These are phyloP conservation scores for Pseudotsuga menziesii DNA, from an alignment of 75 land plant species.

Conservation along the genomic window DNA sequence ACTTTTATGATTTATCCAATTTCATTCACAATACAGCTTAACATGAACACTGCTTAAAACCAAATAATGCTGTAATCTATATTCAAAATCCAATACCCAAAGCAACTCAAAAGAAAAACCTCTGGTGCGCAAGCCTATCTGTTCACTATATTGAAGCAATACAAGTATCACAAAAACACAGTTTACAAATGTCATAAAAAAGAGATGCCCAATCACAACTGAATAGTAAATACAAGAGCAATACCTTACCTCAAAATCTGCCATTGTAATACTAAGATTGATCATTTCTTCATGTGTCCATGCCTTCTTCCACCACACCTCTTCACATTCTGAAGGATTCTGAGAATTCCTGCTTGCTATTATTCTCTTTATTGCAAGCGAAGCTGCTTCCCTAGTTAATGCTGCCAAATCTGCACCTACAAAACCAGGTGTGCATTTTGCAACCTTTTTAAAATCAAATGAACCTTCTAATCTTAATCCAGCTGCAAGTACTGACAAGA, in stretches of 20 bases:
- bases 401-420: conserved; percentile 93
- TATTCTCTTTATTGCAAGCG: conserved; percentile 79
- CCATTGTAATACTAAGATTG: conserved; percentile 77
- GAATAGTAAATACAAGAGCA: no score
- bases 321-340: conserved; percentile 9
- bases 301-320: conserved; percentile 61
- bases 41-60: no score
- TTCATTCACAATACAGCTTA: no score
- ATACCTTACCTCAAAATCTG: conserved; percentile 83
- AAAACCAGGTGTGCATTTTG: conserved; percentile 88
- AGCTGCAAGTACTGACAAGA: conserved; percentile 62
- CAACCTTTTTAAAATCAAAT: conserved; percentile 75
- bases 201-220: no score
- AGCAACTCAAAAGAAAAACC: no score
- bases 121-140: no score
- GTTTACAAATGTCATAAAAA: no score
- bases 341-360: conserved; percentile 37
- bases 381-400: conserved; percentile 73
- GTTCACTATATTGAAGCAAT: no score
- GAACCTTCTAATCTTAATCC: conserved; percentile 76
- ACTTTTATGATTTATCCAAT: no score
- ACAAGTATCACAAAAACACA: no score
- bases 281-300: conserved; percentile 82
- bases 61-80: no score
- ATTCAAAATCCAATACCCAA: no score